Percentiles rank a stretch among this genome's conserved stretches.
phyloP scores from a whole-genome alignment of 768 basidiomycete genomes.

The Suillus decipiens region DNA sequence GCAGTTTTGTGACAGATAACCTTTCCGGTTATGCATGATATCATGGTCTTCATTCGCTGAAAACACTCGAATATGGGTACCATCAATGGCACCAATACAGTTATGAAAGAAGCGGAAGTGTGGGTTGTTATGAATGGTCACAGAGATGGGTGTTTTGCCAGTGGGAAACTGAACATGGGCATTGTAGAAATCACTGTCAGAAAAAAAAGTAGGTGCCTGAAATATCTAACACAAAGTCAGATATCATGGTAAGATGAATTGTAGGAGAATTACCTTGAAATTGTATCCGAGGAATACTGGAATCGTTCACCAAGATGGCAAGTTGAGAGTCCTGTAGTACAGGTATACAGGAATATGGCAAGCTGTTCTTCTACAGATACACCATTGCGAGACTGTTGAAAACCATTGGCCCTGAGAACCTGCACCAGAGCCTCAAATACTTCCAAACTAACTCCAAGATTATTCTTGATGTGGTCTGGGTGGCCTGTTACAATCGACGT shows the following conservation, averaged over 20 bases:
- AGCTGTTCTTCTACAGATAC: slow-evolving; percentile 8
- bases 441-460: slow-evolving; percentile 25
- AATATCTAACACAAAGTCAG: slow-evolving; percentile 11
- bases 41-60: neutral
- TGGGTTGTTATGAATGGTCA: neutral
- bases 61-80: neutral
- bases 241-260: no score
- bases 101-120: neutral
- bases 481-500: no score
- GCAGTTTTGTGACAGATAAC: slow-evolving; percentile 21
- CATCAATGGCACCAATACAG: slow-evolving; percentile 12
- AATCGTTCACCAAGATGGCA: slow-evolving; percentile 4
- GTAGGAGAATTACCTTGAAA: neutral
- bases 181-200: slow-evolving; percentile 6
- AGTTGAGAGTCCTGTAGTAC: slow-evolving; percentile 1
- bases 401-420: slow-evolving; percentile 12
- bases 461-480: slow-evolving; percentile 19
- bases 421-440: slow-evolving; percentile 22
- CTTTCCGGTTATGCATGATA: slow-evolving; percentile 20
- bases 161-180: slow-evolving; percentile 8
- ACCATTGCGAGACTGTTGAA: neutral
- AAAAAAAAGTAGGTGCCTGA: slow-evolving; percentile 14
- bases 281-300: slow-evolving; percentile 6
- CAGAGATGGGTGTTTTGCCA: neutral
- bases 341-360: slow-evolving; percentile 4